Conservation (phyloP, 495 filamentous ascomycete genomes). For the Neurospora sp. region DNA sequence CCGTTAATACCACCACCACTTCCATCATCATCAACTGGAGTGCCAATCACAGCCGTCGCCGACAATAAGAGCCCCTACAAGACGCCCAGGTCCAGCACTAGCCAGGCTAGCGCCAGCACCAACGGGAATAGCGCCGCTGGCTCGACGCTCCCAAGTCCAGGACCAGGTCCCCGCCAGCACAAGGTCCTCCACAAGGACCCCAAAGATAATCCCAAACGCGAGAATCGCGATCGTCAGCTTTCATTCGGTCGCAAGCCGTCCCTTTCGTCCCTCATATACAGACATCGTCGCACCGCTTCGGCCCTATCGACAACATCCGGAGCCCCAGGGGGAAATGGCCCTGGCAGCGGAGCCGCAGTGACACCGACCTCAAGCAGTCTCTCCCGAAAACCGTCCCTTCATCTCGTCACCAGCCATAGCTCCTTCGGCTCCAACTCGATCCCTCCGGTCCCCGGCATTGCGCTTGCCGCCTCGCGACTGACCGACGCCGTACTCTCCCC, state of each 20-base stretch:
- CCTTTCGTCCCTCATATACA: constrained; percentile 27
- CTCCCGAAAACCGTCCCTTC: background rate
- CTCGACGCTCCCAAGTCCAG: background rate
- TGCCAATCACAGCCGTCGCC: background rate
- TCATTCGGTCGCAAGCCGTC: constrained; percentile 36
- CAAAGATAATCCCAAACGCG: background rate
- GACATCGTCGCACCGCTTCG: constrained; percentile 25
- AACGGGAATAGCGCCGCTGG: background rate
- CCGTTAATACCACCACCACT: background rate
- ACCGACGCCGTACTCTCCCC: constrained; percentile 19
- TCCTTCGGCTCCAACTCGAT: constrained; percentile 20
- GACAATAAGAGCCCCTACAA: background rate
- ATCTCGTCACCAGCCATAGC: background rate
- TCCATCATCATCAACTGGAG: background rate
- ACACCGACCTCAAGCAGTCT: constrained; percentile 10
- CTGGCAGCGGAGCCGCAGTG: background rate
- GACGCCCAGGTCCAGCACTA: background rate
- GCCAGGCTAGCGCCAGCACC: background rate
- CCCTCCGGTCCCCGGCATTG: constrained; percentile 27
- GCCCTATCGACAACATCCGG: constrained; percentile 18
- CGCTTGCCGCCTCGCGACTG: constrained; percentile 27
- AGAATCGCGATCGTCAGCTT: constrained; percentile 29
- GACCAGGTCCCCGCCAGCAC: constrained; percentile 11
- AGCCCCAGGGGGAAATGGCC: background rate
- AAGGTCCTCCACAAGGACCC: constrained; percentile 31